Base-by-base conservation (phyloP, 225 moss, liverwort and hornwort species). In the Physcomitrellopsis africana region DNA sequence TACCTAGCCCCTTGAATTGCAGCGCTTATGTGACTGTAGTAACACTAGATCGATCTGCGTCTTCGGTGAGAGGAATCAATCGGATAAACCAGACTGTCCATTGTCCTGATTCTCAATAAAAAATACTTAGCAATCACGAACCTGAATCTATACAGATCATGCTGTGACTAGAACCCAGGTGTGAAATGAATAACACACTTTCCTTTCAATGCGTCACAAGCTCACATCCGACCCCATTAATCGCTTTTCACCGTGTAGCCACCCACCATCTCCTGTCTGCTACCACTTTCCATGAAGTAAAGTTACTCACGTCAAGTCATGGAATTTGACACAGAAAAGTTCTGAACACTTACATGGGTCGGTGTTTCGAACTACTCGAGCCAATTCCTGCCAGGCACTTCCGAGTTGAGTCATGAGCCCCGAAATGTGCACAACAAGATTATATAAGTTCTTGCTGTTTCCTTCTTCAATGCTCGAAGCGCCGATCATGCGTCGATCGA, bases 341-440 rank as follows among this genome's bases (percentile, higher is more conserved):
- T 37, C 4, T 37, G 32, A 9, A 14, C 49, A 79, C 88, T 85
- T 83, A 88, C 88, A 78, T 76, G 83, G 83, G 73, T 85, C 73
- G 32, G 81, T 52, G 59, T 88, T 85, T 60, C 83, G 85, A 65
- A 88, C 79, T 56, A 67, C 72, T 76, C 85, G 83, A 70, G 88
- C 85, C 42, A 88, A 85, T 72, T 88, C 88, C 83, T 88, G 88
- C 88, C 88, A 88, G 46, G 88, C 88, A 60, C 76, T 88, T 27
- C 81, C 83, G 42, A 88, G 66, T 73, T 88, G 83, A 57, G 85
- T 83, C 85, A 85, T 85, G 47, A 85, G 83, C 70, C 79, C 83
- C 52, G 88, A 85, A 68, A 88, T 88, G 11, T 88, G 88, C 70
- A 85, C 42, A 55, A 88, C 83, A 47, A 88, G 85, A 48, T 78